Evolutionary conservation across 2,329 filamentous ascomycete genomes (phyloP).

Genomic region (Cryphonectria nitschkei): DNA sequence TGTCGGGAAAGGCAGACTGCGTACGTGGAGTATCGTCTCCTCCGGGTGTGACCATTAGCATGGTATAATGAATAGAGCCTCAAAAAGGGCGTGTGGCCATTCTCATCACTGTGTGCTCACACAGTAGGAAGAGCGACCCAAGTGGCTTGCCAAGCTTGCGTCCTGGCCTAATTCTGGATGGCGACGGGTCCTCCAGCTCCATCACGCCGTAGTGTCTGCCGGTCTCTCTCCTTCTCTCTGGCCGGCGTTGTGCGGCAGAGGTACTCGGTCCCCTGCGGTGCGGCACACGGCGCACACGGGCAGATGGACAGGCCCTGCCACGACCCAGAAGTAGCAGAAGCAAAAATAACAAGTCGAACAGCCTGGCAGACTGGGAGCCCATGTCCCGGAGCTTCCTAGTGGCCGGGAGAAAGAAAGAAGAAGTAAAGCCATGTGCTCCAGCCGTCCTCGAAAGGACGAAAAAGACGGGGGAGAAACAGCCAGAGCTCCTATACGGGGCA

Average conservation of each 20-base stretch:
- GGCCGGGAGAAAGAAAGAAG: not conserved
- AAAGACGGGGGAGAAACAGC: not conserved
- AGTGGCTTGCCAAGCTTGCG: not conserved
- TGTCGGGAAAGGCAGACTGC: not conserved
- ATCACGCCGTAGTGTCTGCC: not conserved
- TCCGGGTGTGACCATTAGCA: not conserved
- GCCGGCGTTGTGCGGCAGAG: constrained; percentile 3
- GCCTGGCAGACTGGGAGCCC: not conserved
- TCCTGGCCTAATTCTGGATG: not conserved
- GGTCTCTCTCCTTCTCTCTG: not conserved
- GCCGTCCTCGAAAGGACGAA: not conserved
- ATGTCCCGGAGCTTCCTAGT: constrained; percentile 13
- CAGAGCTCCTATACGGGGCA: not conserved
- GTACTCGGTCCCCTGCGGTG: not conserved
- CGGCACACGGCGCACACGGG: not conserved
- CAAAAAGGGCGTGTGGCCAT: not conserved
- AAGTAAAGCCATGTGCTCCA: not conserved
- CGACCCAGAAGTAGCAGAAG: not conserved
- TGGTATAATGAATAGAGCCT: not conserved
- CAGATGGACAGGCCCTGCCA: not conserved
- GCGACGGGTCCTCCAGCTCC: not conserved
- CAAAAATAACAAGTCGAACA: not conserved
- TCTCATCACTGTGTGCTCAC: not conserved
- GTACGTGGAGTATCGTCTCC: not conserved
- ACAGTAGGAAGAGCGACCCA: not conserved